A percentile compares a stretch with the other conserved stretches of the same genome.
Evolutionary conservation across 2,329 filamentous ascomycete species (phyloP).

Genomic region (Elsinoe ampelina): DNA sequence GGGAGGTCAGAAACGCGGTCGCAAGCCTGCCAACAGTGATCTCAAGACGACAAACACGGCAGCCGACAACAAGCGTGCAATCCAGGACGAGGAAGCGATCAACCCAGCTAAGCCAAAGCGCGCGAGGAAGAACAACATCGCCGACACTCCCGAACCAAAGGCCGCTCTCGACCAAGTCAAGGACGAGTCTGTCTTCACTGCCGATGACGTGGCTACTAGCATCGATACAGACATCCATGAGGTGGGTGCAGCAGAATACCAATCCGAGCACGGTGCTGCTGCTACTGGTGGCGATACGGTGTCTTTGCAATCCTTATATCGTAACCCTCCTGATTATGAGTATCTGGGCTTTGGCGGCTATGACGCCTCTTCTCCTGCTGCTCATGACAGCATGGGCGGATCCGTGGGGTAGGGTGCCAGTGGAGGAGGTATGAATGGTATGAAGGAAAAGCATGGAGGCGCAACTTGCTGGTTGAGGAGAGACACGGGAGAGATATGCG

Average conservation of each 20-base stretch:
- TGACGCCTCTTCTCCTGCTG: background rate
- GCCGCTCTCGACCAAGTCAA: background rate
- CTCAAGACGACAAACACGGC: background rate
- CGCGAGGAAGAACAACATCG: background rate
- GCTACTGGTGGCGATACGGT: background rate
- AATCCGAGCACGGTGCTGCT: background rate
- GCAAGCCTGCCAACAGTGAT: background rate
- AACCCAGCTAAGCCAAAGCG: background rate
- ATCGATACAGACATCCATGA: background rate
- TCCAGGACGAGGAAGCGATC: slow-evolving; percentile 1
- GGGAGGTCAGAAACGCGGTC: background rate
- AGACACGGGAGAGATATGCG: too few species aligned
- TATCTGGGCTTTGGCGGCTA: background rate
- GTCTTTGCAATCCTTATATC: background rate
- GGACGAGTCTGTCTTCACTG: background rate
- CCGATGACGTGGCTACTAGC: background rate
- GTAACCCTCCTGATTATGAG: background rate
- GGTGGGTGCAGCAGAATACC: background rate
- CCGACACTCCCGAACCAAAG: background rate
- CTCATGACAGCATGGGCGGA: background rate
- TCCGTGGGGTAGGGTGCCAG: background rate
- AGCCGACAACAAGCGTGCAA: background rate
- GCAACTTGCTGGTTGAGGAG: too few species aligned
- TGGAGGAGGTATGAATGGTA: background rate
- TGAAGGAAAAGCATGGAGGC: too few species aligned